Conservation (phyloP, 2,329 filamentous ascomycete species). For the Plenodomus tracheiphilus region DNA sequence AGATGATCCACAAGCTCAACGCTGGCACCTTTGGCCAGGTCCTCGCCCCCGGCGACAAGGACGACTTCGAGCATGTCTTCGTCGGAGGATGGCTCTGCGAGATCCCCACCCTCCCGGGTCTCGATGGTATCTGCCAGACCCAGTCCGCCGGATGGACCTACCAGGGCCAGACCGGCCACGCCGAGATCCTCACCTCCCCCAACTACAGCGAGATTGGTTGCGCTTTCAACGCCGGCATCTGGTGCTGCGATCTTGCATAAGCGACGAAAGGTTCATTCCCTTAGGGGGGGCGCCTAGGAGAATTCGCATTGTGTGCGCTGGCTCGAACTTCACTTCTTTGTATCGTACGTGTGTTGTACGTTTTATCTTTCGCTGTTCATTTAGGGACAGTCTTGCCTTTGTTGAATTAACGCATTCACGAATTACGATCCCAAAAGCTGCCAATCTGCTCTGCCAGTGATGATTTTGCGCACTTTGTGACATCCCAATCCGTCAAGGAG, state of each 20-base stretch:
- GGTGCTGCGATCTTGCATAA: conserved; percentile 40
- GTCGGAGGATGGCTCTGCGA: conserved; percentile 44
- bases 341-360: conserved; percentile 16
- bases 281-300: conserved; percentile 6
- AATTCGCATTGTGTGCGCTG: conserved; percentile 12
- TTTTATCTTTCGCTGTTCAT: conserved; percentile 9
- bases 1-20: conserved; percentile 15
- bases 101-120: conserved; percentile 27
- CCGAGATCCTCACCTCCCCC: conserved; percentile 32
- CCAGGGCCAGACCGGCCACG: conserved; percentile 37
- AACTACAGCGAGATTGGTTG: conserved; percentile 39
- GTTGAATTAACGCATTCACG: conserved; percentile 17
- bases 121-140: conserved; percentile 28
- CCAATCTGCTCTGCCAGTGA: conserved; percentile 1
- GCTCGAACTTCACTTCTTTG: conserved; percentile 13
- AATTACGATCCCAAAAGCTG: conserved; percentile 9
- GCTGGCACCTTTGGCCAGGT: conserved; percentile 14
- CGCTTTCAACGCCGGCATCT: conserved; percentile 25
- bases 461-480: neutral
- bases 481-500: too few relatives aligned
- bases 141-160: conserved; percentile 34
- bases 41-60: conserved; percentile 29
- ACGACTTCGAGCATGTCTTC: conserved; percentile 35
- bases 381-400: conserved; percentile 6
- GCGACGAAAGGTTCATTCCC: neutral